A percentile compares a stretch with the other conserved stretches of the same genome.
Evolutionary conservation across 352 stramenopile species (phyloP).

Genomic region (Phytophthora cryptogea): DNA sequence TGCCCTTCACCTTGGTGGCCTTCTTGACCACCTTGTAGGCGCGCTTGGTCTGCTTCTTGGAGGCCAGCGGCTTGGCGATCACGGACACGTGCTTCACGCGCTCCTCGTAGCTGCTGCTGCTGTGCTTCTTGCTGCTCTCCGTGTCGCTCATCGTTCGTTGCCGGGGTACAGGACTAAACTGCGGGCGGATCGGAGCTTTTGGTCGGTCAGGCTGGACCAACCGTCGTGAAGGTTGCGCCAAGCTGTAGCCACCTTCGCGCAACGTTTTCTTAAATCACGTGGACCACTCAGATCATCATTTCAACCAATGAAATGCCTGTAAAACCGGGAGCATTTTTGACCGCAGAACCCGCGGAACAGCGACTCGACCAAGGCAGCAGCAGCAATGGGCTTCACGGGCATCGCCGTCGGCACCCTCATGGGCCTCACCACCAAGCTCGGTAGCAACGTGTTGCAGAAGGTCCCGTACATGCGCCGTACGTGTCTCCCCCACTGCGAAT

Average conservation of each 20-base stretch:
- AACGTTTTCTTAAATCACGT: constrained; percentile 6
- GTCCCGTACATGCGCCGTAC: constrained; percentile 84
- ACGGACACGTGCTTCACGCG: constrained; percentile 86
- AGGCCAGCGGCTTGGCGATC: constrained; percentile 97
- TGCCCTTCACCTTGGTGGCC: constrained; percentile 95
- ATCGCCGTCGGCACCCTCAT: constrained; percentile 70
- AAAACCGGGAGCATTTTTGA: constrained; percentile 19
- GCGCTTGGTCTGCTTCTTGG: constrained; percentile 97
- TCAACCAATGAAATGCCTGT: constrained; percentile 15
- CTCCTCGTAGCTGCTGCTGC: constrained; percentile 71
- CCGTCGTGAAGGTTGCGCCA: constrained; percentile 31
- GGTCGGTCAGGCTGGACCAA: constrained; percentile 26
- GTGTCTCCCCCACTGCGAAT: constrained; percentile 18
- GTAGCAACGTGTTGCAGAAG: constrained; percentile 85
- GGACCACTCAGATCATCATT: background rate
- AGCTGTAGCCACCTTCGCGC: constrained; percentile 27
- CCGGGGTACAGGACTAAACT: constrained; percentile 11
- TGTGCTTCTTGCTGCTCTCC: constrained; percentile 62
- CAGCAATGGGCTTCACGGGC: constrained; percentile 73
- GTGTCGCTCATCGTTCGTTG: constrained; percentile 65
- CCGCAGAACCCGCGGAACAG: constrained; percentile 38
- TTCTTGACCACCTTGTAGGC: constrained; percentile 96
- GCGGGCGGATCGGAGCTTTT: constrained; percentile 25
- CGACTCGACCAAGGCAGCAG: constrained; percentile 8
- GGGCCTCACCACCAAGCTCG: constrained; percentile 82